Base-by-base conservation (phyloP, 768 basidiomycete genomes). In the Podaxis sp. region DNA sequence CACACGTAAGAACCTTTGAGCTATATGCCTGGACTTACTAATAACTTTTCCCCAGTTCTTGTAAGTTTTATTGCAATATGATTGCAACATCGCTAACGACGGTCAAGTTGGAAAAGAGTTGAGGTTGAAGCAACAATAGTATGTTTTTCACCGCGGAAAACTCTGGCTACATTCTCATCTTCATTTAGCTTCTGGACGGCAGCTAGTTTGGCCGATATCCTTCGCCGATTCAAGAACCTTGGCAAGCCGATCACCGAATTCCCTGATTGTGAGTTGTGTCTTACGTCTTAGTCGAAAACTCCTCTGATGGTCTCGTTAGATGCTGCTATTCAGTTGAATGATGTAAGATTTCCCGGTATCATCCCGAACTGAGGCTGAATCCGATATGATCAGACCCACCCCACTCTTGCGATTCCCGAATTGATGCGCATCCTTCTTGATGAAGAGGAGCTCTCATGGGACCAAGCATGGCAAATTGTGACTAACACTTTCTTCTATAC, bases 401-500 rank as follows among this genome's bases (percentile, higher is more conserved):
- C 96, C 0, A 96, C 95, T 3, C 83, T 98, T 63, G 94, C 96
- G 26, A 93, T 99, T 69, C 92, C 92, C 19, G 97, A 99, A 74
- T 80, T 98, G 61, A 95, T 95, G 93, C 87, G 96, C 28, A 86
- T 98, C 67, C 82, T 93, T 28, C 77, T 92, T 67, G 96, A 99
- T 69, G 96, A 99, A 40, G 96, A 99, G 73, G 93, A 95, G 39
- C 70, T 95, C 19, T 68, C 77, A 1, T 99, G 95, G 92, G 85
- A 87, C 65, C 68, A 75, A 15, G 96, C 97, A 3, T 99, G 97
- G 97, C 74, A 81, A 24, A 93, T 99, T 68, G 87, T 90, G 51
- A 93, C 87, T 57, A 89, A 89, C 71, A 94, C 92, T 2, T 96
- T 97, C 80, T 95, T 92, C 75, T 99, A 95, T 79, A 98, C 95